phyloP scores from a whole-genome alignment of 2,329 filamentous ascomycete species.

The Talaromyces sp. region DNA sequence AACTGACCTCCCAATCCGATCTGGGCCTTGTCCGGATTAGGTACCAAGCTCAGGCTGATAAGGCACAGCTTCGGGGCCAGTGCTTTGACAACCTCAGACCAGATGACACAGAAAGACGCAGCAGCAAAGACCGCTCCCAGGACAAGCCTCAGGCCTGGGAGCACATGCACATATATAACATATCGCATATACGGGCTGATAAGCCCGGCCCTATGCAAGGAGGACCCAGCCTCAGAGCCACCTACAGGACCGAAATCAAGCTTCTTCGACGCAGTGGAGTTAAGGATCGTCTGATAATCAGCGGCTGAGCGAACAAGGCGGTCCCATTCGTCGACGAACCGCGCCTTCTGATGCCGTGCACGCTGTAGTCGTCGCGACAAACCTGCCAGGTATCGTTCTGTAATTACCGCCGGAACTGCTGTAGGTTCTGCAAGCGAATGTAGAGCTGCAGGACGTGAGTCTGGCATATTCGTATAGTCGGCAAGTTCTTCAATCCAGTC shows the following conservation, averaged over 20 bases:
- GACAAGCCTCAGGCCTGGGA: slow-evolving; percentile 66
- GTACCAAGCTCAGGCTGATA: slow-evolving; percentile 61
- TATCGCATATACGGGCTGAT: slow-evolving; percentile 82
- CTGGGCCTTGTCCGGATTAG: slow-evolving; percentile 67
- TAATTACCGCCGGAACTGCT: slow-evolving; percentile 75
- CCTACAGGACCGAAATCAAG: slow-evolving; percentile 68
- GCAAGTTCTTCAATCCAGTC: slow-evolving; percentile 96
- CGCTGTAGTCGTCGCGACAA: slow-evolving; percentile 78
- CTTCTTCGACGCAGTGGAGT: slow-evolving; percentile 75
- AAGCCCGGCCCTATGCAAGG: slow-evolving; percentile 56
- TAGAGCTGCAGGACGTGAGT: slow-evolving; percentile 49
- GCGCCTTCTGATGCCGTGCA: slow-evolving; percentile 76
- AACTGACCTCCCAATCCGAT: slow-evolving; percentile 85
- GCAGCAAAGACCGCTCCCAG: slow-evolving; percentile 67
- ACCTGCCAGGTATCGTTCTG: slow-evolving; percentile 88
- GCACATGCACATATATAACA: slow-evolving; percentile 68
- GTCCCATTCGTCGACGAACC: slow-evolving; percentile 86
- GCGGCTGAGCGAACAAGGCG: slow-evolving; percentile 71
- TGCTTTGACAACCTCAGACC: slow-evolving; percentile 90
- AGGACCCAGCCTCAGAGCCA: slow-evolving; percentile 51
- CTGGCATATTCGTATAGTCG: slow-evolving; percentile 70
- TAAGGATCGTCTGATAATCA: slow-evolving; percentile 75
- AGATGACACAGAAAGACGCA: slow-evolving; percentile 80
- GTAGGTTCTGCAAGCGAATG: slow-evolving; percentile 42
- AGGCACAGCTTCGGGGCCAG: slow-evolving; percentile 73